Conservation (phyloP, 116 monocot genomes). For the Phalaenopsis hybrid region DNA sequence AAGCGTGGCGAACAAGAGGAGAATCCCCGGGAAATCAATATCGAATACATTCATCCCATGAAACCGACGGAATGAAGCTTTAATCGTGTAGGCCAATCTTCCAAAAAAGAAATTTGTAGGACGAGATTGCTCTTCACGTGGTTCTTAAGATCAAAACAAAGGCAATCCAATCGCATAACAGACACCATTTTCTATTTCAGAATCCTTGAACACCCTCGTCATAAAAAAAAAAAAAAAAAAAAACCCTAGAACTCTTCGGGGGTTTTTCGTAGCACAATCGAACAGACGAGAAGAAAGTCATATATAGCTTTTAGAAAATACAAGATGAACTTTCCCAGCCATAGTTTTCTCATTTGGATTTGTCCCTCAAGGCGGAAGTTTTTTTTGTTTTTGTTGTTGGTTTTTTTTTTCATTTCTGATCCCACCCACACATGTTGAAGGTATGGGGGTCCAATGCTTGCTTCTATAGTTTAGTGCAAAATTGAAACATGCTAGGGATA, state of each 20-base stretch:
- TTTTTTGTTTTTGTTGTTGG: no score
- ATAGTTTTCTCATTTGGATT: background rate
- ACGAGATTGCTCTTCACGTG: background rate
- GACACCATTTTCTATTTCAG: background rate
- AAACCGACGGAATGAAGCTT: background rate
- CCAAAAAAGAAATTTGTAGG: background rate
- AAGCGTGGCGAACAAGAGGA: background rate
- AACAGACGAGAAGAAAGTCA: background rate
- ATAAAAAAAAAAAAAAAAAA: no score
- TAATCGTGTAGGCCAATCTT: background rate
- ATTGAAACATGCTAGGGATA: no score
- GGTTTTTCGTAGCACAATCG: no score
- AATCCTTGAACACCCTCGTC: background rate
- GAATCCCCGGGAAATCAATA: background rate
- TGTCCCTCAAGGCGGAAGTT: background rate
- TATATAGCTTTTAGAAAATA: background rate
- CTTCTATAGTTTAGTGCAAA: no score
- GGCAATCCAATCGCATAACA: background rate
- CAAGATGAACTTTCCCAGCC: background rate
- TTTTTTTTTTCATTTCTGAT: no score
- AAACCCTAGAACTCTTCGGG: no score
- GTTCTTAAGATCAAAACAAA: background rate
- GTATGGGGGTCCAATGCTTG: no score
- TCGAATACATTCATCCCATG: background rate
- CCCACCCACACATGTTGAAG: no score